These are phyloP conservation scores for Aspergillus carbonarius DNA, from an alignment of 2,329 filamentous ascomycete genomes.

Conservation along the genomic window DNA sequence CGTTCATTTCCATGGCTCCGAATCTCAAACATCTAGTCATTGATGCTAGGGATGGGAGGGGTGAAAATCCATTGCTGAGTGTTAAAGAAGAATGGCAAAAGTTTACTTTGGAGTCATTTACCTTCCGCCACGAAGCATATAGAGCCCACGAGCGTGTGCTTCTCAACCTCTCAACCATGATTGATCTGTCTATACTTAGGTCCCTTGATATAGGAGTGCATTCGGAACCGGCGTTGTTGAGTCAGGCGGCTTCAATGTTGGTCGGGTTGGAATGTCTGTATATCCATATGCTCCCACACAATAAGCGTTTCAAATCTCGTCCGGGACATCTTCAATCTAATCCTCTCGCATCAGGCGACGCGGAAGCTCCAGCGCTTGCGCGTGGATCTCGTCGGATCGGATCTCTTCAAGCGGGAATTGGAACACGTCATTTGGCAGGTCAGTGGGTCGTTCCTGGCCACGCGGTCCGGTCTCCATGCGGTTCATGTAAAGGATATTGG, in stretches of 20 bases:
- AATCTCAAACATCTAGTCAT: conserved; percentile 5
- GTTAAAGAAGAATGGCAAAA: background rate
- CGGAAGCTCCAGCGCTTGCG: background rate
- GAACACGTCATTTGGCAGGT: background rate
- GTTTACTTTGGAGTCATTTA: background rate
- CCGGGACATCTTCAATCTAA: background rate
- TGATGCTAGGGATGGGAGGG: fast-evolving
- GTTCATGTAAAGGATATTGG: background rate
- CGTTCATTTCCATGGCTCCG: background rate
- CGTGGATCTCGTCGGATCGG: background rate
- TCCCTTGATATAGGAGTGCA: background rate
- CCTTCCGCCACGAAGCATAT: background rate
- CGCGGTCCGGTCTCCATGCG: background rate
- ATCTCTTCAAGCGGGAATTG: background rate
- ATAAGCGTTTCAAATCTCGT: background rate
- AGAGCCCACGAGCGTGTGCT: background rate
- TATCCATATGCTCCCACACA: background rate
- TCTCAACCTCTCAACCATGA: background rate
- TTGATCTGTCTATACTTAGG: background rate
- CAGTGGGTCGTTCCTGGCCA: background rate
- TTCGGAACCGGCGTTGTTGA: background rate
- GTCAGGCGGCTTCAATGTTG: background rate
- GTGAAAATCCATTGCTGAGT: background rate
- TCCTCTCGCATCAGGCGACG: background rate
- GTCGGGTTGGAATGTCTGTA: background rate